Evolutionary conservation across 345 rosid genomes (phyloP).

Genomic region (Reutealis trisperma): DNA sequence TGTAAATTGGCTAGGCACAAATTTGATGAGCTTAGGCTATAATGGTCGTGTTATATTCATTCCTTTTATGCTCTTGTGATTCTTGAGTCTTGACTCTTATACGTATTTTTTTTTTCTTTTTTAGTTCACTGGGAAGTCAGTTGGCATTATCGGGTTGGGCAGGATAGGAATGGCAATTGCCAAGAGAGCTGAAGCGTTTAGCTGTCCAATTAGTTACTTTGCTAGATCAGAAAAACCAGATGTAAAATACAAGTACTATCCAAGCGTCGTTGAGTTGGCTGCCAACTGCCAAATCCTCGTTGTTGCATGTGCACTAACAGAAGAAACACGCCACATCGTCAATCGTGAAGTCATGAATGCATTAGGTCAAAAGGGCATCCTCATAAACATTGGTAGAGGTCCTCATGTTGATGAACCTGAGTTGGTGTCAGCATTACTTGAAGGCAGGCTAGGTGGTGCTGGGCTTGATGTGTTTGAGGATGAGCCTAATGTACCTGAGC

Average conservation of each 20-base stretch:
- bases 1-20: background rate
- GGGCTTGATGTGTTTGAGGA: conserved; percentile 64
- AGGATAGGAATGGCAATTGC: conserved; percentile 61
- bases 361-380: conserved; percentile 58
- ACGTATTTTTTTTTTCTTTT: conserved; percentile 8
- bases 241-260: conserved; percentile 41
- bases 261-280: conserved; percentile 49
- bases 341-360: conserved; percentile 51
- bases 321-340: conserved; percentile 52
- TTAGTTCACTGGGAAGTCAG: conserved; percentile 58
- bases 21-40: background rate
- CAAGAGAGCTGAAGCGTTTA: conserved; percentile 57
- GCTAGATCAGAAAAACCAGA: conserved; percentile 45
- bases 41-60: background rate
- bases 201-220: conserved; percentile 51
- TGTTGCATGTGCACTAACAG: conserved; percentile 58
- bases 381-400: conserved; percentile 67
- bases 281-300: conserved; percentile 48
- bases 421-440: conserved; percentile 59
- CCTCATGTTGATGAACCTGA: conserved; percentile 58
- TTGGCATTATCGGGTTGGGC: conserved; percentile 63
- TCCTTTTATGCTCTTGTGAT: background rate
- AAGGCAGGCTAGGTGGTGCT: conserved; percentile 64
- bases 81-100: background rate
- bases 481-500: conserved; percentile 58